Evolutionary conservation across 192 early-diverging fungal genomes (phyloP), one percentile per base, ranked within the genome.

Genomic region (Coemansia sp.): DNA sequence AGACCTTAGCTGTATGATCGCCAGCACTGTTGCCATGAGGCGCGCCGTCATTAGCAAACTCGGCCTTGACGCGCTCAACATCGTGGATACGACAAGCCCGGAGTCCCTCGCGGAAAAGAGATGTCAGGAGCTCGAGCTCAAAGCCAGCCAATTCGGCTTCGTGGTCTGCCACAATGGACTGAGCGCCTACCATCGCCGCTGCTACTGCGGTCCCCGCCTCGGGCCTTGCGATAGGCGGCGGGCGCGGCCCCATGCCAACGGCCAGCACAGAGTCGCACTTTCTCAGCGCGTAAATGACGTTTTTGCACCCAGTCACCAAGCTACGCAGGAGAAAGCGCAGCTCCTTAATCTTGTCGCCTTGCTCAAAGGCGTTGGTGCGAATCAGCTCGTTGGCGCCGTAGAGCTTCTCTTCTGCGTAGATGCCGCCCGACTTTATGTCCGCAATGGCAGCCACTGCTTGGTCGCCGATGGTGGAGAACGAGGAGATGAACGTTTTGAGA

Each of bases 301-400:
- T 89, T 65, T 95, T 97, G 61, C 95, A 76, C 24, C 94, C 95
- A 49, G 87, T 86, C n/a, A 97, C 90, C 55, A 99, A 70, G 62
- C 90, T 95, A 73, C 91, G 95, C 72, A 99, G 89, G 60, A 96
- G 69, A 73, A 95, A 90, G 29, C 95, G 85, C 52, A 91, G 89
- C 74, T 99, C 84, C 68, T 85, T 85, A 43, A 74, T 60, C 62
- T 64, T 60, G 59, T 85, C 84, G 41, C 74, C 73, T 32, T 78
- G 73, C 64, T 83, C 80, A 40, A 78, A 75, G 8, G 80, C 67
- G 27, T 76, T 78, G 16, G 76, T 83, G 59, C 76, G 80, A 30
- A 83, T 83, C 13, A 72, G 60, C 60, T 83, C 80, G 43, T 47
- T 62, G 43, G 69, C 13, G 16, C 73, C 68, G 43, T 82, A 82